Conservation (phyloP, 352 stramenopile genomes). For the Globisporangium solare region DNA sequence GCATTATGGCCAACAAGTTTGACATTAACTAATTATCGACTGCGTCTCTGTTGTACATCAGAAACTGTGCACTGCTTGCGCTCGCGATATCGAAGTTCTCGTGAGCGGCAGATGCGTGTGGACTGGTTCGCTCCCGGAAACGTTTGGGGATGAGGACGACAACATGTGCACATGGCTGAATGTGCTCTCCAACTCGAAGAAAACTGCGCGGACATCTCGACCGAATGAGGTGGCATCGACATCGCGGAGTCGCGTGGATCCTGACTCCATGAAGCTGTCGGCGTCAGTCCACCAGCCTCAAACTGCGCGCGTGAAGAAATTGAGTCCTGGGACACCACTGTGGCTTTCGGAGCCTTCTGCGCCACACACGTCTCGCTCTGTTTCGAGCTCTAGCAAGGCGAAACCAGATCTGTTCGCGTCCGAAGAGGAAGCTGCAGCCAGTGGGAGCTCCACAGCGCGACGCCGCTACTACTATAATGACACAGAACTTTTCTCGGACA, state of each 20-base stretch:
- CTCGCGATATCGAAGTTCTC: slow-evolving; percentile 63
- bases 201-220: slow-evolving; percentile 25
- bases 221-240: slow-evolving; percentile 1
- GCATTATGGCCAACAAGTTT: no score
- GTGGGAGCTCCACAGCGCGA: slow-evolving; percentile 7
- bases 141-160: slow-evolving; percentile 60
- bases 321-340: slow-evolving; percentile 6
- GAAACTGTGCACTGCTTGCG: slow-evolving; percentile 42
- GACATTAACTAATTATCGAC: background rate
- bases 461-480: slow-evolving; percentile 4
- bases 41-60: slow-evolving; percentile 5
- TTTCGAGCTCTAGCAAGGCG: slow-evolving; percentile 1
- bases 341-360: slow-evolving; percentile 13
- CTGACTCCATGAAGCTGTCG: background rate
- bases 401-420: slow-evolving; percentile 10
- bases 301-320: background rate
- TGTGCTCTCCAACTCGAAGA: slow-evolving; percentile 29
- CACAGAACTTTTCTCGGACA: background rate
- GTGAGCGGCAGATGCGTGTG: slow-evolving; percentile 58
- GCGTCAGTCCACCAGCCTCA: background rate
- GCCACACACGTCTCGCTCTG: background rate
- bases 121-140: slow-evolving; percentile 72
- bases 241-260: background rate
- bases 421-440: slow-evolving; percentile 5
- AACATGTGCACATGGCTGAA: slow-evolving; percentile 69